phyloP scores from a whole-genome alignment of 768 basidiomycete genomes.

The Boletus sp. region DNA sequence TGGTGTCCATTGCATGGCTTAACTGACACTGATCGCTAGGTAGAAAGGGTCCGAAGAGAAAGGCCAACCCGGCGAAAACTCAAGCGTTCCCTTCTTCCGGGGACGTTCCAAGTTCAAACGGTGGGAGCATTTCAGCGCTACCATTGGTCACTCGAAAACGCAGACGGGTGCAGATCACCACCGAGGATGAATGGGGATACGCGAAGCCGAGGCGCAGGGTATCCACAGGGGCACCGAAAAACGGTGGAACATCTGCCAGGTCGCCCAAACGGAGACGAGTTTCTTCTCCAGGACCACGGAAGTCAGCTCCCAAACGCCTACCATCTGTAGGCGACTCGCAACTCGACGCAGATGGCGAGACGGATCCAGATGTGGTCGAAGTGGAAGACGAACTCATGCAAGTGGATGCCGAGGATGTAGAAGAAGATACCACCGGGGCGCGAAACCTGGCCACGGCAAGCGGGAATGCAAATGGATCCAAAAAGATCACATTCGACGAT shows the following conservation, averaged over 20 bases:
- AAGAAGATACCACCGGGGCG: slow-evolving; percentile 10
- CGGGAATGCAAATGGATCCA: slow-evolving; percentile 1
- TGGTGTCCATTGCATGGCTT: not conserved
- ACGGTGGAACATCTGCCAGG: not conserved
- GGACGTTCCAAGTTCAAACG: slow-evolving; percentile 7
- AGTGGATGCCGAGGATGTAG: slow-evolving; percentile 19
- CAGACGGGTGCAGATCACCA: slow-evolving; percentile 12
- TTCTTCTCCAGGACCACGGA: slow-evolving; percentile 29
- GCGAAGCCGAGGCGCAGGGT: slow-evolving; percentile 8
- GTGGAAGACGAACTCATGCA: slow-evolving; percentile 35
- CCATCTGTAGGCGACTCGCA: slow-evolving; percentile 29
- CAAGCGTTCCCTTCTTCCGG: slow-evolving; percentile 6
- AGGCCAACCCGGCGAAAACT: slow-evolving; percentile 11
- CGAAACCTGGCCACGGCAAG: not conserved
- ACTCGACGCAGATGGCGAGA: slow-evolving; percentile 31
- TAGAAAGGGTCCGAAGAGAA: slow-evolving; percentile 17
- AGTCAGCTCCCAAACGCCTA: slow-evolving; percentile 11
- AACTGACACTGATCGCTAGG: slow-evolving; percentile 13
- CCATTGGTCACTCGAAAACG: slow-evolving; percentile 23
- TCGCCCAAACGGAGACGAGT: slow-evolving; percentile 24
- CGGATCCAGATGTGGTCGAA: slow-evolving; percentile 36
- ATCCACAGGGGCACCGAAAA: slow-evolving; percentile 11
- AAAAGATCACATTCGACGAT: slow-evolving; percentile 25
- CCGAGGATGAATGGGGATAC: slow-evolving; percentile 8
- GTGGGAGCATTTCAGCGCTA: slow-evolving; percentile 19